These are phyloP conservation scores for Pulicaria dysenterica DNA, from an alignment of 129 eudicot species.

Conservation along the genomic window DNA sequence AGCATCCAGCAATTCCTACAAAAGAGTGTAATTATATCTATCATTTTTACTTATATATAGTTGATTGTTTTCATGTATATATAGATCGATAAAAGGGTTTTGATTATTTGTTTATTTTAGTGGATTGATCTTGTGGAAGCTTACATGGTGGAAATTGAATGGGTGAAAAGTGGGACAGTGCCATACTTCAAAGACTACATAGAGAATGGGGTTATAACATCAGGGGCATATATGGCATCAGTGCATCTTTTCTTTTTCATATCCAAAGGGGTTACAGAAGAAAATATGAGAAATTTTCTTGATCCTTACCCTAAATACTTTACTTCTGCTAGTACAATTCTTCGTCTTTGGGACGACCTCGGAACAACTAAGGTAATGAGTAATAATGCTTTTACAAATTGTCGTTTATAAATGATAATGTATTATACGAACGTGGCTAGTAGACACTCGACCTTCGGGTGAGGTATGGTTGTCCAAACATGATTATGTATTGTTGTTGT, in stretches of 20 bases:
- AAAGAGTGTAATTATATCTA: constrained; percentile 30
- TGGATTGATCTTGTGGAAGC: constrained; percentile 59
- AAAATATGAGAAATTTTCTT: constrained; percentile 23
- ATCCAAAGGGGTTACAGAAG: constrained; percentile 38
- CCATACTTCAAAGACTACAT: constrained; percentile 53
- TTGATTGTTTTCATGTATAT: neutral
- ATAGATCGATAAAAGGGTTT: neutral
- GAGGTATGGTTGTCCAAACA: too few species aligned
- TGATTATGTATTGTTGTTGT: too few species aligned
- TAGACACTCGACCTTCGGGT: too few species aligned
- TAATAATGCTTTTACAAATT: neutral
- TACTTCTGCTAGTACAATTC: constrained; percentile 52
- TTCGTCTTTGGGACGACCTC: constrained; percentile 67
- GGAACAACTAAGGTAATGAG: constrained; percentile 58
- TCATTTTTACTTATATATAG: neutral
- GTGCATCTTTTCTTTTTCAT: constrained; percentile 56
- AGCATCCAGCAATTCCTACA: constrained; percentile 38
- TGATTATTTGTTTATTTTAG: constrained; percentile 29
- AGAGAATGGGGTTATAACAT: constrained; percentile 54
- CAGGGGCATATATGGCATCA: constrained; percentile 59
- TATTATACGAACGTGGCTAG: too few species aligned
- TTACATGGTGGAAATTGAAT: constrained; percentile 53
- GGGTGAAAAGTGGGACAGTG: constrained; percentile 43
- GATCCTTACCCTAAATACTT: constrained; percentile 56
- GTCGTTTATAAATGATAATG: too few species aligned